phyloP scores from a whole-genome alignment of 2,329 filamentous ascomycete genomes.

The Ceratocystis smalleyi region DNA sequence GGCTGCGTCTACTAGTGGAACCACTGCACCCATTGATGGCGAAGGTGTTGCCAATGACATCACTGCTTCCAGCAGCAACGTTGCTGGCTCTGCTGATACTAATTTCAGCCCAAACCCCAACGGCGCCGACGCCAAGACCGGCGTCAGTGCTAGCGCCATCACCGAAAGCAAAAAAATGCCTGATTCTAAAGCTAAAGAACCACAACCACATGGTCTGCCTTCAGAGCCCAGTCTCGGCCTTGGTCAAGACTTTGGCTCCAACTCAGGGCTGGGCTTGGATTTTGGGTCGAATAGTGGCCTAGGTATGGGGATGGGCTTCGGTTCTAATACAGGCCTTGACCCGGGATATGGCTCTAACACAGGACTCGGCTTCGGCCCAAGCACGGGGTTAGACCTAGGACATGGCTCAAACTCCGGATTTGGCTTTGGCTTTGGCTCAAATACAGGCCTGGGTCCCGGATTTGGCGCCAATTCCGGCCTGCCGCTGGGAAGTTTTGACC shows the following conservation, averaged over 20 bases:
- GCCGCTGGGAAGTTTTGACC: neutral
- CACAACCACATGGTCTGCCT: neutral
- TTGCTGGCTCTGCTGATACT: too few relatives aligned
- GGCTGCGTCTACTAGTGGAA: neutral
- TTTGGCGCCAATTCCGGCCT: neutral
- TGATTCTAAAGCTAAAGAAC: neutral
- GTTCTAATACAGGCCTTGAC: neutral
- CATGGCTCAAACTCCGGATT: neutral
- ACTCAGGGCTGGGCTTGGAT: conserved; percentile 5
- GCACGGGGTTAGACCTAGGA: neutral
- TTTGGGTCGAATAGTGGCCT: conserved; percentile 9
- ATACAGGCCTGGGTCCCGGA: neutral
- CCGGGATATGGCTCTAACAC: conserved; percentile 2
- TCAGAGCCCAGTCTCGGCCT: conserved; percentile 5
- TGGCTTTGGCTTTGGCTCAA: neutral
- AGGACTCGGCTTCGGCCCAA: conserved; percentile 7
- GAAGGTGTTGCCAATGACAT: neutral
- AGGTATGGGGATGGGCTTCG: neutral
- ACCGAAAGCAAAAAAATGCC: neutral
- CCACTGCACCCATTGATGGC: neutral
- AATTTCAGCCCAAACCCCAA: neutral
- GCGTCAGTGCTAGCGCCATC: neutral
- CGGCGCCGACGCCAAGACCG: neutral
- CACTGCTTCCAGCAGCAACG: neutral
- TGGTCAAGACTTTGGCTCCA: neutral